Conservation (phyloP, 2,329 filamentous ascomycete genomes). For the Colletotrichum orchidophilum region DNA sequence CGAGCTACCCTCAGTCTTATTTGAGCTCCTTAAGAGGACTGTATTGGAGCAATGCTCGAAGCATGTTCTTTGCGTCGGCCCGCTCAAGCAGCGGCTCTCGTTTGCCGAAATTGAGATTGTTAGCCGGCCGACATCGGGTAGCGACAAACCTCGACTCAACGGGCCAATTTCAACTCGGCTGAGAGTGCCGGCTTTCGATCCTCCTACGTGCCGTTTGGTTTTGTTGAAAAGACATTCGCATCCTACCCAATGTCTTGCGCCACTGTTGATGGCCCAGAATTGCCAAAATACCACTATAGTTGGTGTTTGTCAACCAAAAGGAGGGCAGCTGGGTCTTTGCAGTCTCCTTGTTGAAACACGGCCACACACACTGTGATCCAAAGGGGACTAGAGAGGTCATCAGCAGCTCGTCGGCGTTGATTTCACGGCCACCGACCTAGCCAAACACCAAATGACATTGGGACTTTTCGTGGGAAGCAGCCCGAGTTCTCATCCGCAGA, state of each 20-base stretch:
- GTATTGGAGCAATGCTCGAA: not conserved
- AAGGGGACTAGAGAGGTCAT: not conserved
- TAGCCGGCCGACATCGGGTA: not conserved
- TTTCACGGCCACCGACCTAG: not conserved
- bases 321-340: not conserved
- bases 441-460: not conserved
- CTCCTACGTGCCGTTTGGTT: not conserved
- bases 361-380: not conserved
- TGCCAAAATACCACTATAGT: not conserved
- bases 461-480: too few species aligned
- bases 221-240: not conserved
- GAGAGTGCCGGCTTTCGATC: not conserved
- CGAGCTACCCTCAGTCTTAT: not conserved
- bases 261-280: not conserved
- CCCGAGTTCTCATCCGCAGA: not conserved
- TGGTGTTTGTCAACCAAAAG: not conserved
- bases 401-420: not conserved
- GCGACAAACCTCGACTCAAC: not conserved
- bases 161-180: not conserved
- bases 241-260: not conserved
- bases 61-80: not conserved
- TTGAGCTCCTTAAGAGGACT: not conserved
- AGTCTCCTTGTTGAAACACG: not conserved
- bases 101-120: not conserved
- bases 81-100: too few species aligned